Conservation (phyloP, 495 filamentous ascomycete genomes). For the Trichoderma reesei region DNA sequence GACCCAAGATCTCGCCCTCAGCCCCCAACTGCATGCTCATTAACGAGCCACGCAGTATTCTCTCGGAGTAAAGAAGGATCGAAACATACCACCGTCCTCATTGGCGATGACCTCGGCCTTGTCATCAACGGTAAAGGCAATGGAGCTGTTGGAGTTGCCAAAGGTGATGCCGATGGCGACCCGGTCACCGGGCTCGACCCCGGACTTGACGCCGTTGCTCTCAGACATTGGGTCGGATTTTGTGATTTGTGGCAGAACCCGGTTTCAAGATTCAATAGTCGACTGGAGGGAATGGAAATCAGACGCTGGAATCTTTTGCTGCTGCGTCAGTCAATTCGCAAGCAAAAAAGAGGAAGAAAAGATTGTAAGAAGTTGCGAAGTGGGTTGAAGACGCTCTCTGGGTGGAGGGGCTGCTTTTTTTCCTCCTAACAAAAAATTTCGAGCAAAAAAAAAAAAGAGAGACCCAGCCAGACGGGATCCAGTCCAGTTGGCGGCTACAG, state of each 20-base stretch:
- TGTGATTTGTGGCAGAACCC: background rate
- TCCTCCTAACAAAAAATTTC: constrained; percentile 1
- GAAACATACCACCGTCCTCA: constrained; percentile 80
- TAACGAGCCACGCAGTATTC: no score
- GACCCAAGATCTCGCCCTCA: background rate
- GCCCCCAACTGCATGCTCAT: background rate
- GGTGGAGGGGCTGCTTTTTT: constrained; percentile 7
- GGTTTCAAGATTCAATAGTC: no score
- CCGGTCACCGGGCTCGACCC: constrained; percentile 46
- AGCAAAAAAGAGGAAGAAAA: background rate
- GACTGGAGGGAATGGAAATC: background rate
- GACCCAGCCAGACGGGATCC: background rate
- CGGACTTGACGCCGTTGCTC: constrained; percentile 23
- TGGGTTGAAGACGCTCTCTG: background rate
- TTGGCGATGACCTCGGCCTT: constrained; percentile 97
- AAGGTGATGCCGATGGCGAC: constrained; percentile 92
- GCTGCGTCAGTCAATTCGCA: background rate
- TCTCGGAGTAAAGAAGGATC: background rate
- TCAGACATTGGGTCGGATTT: constrained; percentile 27
- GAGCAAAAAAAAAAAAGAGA: background rate
- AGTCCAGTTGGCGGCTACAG: background rate
- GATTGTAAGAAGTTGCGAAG: background rate
- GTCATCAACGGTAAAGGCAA: constrained; percentile 84
- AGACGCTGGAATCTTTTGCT: background rate
- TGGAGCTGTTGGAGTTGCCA: constrained; percentile 96